Base-by-base conservation (phyloP, 228 moss, liverwort and hornwort genomes). In the Sphagnum magellanicum region DNA sequence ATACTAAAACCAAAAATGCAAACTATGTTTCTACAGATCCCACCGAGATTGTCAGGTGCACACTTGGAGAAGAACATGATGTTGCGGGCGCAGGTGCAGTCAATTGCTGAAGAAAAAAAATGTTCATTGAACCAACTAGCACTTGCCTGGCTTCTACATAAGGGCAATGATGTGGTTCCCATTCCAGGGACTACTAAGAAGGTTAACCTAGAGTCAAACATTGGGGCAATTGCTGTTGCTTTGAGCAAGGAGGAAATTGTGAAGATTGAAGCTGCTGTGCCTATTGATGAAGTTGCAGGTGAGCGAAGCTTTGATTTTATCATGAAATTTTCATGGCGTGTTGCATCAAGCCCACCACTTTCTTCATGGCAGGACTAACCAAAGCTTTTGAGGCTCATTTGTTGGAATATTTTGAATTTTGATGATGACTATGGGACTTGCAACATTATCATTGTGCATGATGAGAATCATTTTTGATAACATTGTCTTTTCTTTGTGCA, bases 61-160 rank as follows among this genome's bases (percentile, higher is more conserved):
- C 86, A 77, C 5, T 8, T 77, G 5, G 78, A 65, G 17, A 77
- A 75, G 66, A 88, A 88, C n/a, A 67, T 70, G 69, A 68, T 49
- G 50, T 70, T 86, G 64, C 71, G 67, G n/a, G 71, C 72, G 11
- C 64, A 65, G 14, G 74, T 89, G 68, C 13, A 52, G 12, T 60
- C 71, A 49, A 77, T 86, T 6, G 81, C 73, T 0, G 72, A 71
- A 6, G 76, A 64, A 61, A 82, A 78, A 69, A 73, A 81, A 48
- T 79, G 75, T 49, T 76, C 89, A 4, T n/a, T 73, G 9, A 86
- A 79, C 16, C 86, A 89, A 75, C 81, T 89, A 4, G 83, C 86
- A 4, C 67, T 89, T 0, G 86, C 86, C 5, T 89, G 89, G 88
- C 69, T 86, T 8, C 89, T 83, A 1, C 77, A 86, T 17, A 74